Base-by-base conservation (phyloP, 2,329 filamentous ascomycete genomes). In the Dendrostoma leiphaemia region DNA sequence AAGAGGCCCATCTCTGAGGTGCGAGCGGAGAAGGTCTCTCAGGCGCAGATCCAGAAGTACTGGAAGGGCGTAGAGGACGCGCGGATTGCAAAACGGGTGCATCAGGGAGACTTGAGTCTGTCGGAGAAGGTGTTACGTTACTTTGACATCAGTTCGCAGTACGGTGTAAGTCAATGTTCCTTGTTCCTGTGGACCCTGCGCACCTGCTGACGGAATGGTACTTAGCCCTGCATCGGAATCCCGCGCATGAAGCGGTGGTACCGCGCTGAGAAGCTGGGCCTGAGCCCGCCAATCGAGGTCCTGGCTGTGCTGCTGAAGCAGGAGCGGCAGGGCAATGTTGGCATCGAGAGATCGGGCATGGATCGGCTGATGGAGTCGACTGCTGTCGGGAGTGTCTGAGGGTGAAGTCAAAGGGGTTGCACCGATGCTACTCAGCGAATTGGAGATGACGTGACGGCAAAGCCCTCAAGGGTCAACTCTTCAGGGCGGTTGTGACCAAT, bases 141-240 rank as follows among this genome's bases (percentile, higher is more conserved):
- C 68, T 99, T 94, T 72, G 94, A 99, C 69, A 88, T 96, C 61
- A 94, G 87, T 65, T 90, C 83, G 57, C 90, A 96, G 65, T 99
- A 90, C 69, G 94, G 94, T 53, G 91, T 96, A 83, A 76, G 89
- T 84, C n/a, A n/a, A n/a, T n/a, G n/a, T n/a, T n/a, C n/a, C n/a
- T n/a, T n/a, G n/a, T n/a, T n/a, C n/a, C n/a, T n/a, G n/a, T n/a
- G n/a, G n/a, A n/a, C n/a, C n/a, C n/a, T n/a, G n/a, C n/a, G n/a
- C n/a, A n/a, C n/a, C n/a, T n/a, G n/a, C n/a, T n/a, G n/a, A n/a
- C n/a, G n/a, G n/a, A n/a, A n/a, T n/a, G n/a, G n/a, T n/a, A n/a
- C n/a, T 6, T 64, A 96, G 90, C 94, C 94, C 2, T 96, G 90
- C 66, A 88, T 96, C 50, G 94, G 94, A 7, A 90, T 93, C 49